Evolutionary conservation across 2,329 filamentous ascomycete species (phyloP).

Genomic region (Orbilia oligospora): DNA sequence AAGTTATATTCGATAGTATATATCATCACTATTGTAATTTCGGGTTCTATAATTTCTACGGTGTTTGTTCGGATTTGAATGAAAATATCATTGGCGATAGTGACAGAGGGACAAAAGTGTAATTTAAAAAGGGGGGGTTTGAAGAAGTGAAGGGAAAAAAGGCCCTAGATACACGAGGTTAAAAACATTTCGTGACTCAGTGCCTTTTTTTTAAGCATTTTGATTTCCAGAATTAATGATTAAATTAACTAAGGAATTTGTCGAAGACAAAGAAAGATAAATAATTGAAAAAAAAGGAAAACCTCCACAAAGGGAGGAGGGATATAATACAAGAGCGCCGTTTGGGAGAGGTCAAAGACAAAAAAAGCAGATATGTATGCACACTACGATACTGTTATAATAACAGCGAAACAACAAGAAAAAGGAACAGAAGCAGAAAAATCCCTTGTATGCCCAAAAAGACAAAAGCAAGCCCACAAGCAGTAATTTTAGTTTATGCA

Average conservation of each 20-base stretch:
- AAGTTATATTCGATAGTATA: too few relatives aligned
- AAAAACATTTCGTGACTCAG: background rate
- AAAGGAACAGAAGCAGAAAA: slow-evolving; percentile 10
- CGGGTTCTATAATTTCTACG: too few relatives aligned
- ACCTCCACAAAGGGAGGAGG: slow-evolving; percentile 20
- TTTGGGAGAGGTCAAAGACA: too few relatives aligned
- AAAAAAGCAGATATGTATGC: slow-evolving; percentile 37
- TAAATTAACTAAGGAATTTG: slow-evolving; percentile 35
- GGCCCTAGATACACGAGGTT: background rate
- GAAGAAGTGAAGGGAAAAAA: slow-evolving; percentile 55
- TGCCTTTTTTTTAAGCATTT: background rate
- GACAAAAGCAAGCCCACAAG: slow-evolving; percentile 9
- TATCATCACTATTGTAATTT: too few relatives aligned
- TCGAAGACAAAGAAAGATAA: slow-evolving; percentile 16
- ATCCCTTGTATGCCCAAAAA: slow-evolving; percentile 14
- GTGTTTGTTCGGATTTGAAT: too few relatives aligned
- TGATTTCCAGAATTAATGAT: slow-evolving; percentile 26
- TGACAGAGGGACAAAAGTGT: background rate
- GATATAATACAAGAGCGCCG: slow-evolving; percentile 59
- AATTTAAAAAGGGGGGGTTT: slow-evolving; percentile 14
- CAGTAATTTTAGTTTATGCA: slow-evolving; percentile 20
- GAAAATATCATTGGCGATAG: too few relatives aligned
- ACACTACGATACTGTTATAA: slow-evolving; percentile 47
- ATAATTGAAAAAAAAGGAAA: background rate
- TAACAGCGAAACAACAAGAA: background rate